phyloP scores from a whole-genome alignment of 2,329 filamentous ascomycete genomes.

The Colletotrichum sp. region DNA sequence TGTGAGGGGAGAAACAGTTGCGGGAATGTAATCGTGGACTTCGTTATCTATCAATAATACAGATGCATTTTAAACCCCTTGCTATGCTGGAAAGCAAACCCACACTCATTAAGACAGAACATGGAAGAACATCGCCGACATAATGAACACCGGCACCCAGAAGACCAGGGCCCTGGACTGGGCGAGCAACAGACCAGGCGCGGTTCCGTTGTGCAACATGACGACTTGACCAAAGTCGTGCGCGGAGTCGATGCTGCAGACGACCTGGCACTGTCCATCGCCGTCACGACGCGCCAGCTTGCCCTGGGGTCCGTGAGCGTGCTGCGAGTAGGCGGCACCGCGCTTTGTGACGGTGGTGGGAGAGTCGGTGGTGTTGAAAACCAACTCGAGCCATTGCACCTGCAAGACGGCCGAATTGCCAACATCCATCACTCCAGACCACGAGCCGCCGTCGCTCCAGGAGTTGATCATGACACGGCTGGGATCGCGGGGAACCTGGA shows the following conservation, averaged over 20 bases:
- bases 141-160: slow-evolving; percentile 18
- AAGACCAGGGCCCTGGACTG: slow-evolving; percentile 20
- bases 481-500: slow-evolving; percentile 59
- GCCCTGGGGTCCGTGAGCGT: background rate
- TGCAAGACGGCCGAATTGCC: slow-evolving; percentile 58
- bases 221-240: slow-evolving; percentile 42
- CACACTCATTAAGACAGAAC: slow-evolving; percentile 30
- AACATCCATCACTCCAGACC: slow-evolving; percentile 63
- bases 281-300: slow-evolving; percentile 9
- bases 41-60: background rate
- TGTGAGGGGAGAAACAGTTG: background rate
- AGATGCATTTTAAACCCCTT: background rate
- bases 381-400: slow-evolving; percentile 67
- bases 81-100: background rate
- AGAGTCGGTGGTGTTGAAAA: slow-evolving; percentile 51
- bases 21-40: background rate
- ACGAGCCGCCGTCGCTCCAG: slow-evolving; percentile 65
- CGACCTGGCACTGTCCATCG: slow-evolving; percentile 25
- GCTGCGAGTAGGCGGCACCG: background rate
- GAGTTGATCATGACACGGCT: slow-evolving; percentile 62
- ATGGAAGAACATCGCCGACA: slow-evolving; percentile 9
- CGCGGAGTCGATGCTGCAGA: slow-evolving; percentile 41
- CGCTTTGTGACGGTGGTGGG: background rate
- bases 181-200: slow-evolving; percentile 24
- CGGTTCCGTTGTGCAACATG: slow-evolving; percentile 28